Percentiles rank a stretch among this genome's conserved stretches.
Evolutionary conservation across 2,329 filamentous ascomycete genomes (phyloP).

Genomic region (Aspergillus viridinutans): DNA sequence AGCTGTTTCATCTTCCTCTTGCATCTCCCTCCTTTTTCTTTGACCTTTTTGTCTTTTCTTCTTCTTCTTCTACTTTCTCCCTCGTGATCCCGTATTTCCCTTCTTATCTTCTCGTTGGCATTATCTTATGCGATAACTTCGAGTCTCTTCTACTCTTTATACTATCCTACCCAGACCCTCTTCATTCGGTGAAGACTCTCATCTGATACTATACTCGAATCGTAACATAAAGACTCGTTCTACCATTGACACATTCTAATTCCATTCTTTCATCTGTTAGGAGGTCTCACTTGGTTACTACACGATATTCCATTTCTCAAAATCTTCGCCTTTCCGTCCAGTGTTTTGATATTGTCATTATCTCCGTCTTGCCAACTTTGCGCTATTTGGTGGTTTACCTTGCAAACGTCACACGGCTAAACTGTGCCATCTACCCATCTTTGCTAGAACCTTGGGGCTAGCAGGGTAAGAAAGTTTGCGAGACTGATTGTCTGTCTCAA

Average conservation of each 20-base stretch:
- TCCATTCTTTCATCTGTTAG: background rate
- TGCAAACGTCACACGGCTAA: background rate
- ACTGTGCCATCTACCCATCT: background rate
- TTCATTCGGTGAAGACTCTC: background rate
- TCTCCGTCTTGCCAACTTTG: background rate
- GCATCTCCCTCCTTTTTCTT: conserved; percentile 1
- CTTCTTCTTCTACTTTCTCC: conserved; percentile 11
- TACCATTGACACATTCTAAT: background rate
- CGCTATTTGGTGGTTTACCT: background rate
- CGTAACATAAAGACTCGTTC: background rate
- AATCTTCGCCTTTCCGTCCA: background rate
- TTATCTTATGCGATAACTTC: background rate
- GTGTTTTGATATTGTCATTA: background rate
- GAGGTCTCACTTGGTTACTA: background rate
- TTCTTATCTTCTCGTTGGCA: conserved; percentile 1
- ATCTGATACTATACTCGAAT: background rate
- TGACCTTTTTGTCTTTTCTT: conserved; percentile 1
- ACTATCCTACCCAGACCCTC: background rate
- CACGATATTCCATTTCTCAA: background rate
- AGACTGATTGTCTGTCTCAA: background rate
- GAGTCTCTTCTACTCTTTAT: background rate
- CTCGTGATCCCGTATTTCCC: conserved; percentile 5
- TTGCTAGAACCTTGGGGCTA: background rate
- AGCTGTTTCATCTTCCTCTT: conserved; percentile 19
- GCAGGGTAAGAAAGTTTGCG: background rate